A percentile compares a stretch with the other conserved stretches of the same genome.
Evolutionary conservation across 495 filamentous ascomycete species (phyloP).

Genomic region (Evernia prunastri): DNA sequence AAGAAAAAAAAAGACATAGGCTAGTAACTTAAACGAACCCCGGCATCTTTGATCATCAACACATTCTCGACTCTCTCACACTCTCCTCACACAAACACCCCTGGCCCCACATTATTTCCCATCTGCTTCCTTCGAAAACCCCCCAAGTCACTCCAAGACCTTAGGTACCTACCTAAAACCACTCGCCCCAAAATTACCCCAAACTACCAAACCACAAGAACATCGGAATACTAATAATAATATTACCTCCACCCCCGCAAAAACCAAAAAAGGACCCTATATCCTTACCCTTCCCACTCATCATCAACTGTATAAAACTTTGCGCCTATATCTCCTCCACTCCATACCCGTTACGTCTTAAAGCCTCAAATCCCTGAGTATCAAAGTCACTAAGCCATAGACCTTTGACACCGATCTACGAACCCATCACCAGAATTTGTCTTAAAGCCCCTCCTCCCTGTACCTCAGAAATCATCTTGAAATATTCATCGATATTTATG

Average conservation of each 20-base stretch:
- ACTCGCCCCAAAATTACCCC: too few relatives aligned
- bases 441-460: conserved; percentile 22
- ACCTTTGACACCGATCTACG: conserved; percentile 21
- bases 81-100: too few relatives aligned
- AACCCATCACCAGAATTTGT: conserved; percentile 20
- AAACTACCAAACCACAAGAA: too few relatives aligned
- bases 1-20: too few relatives aligned
- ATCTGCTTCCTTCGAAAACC: too few relatives aligned
- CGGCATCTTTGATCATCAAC: too few relatives aligned
- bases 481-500: conserved; percentile 5
- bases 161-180: neutral
- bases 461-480: conserved; percentile 5
- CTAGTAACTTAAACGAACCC: too few relatives aligned
- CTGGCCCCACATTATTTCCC: too few relatives aligned
- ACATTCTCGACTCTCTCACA: too few relatives aligned
- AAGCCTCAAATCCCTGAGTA: conserved; percentile 23
- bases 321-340: conserved; percentile 27
- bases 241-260: conserved; percentile 8
- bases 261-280: neutral
- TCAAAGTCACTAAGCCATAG: conserved; percentile 24
- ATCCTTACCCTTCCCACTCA: neutral
- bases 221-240: neutral
- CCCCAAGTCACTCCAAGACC: too few relatives aligned
- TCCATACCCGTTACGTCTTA: conserved; percentile 23
- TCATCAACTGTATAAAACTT: conserved; percentile 11